phyloP scores from a whole-genome alignment of 495 filamentous ascomycete species.

The Annulohypoxylon bovei region DNA sequence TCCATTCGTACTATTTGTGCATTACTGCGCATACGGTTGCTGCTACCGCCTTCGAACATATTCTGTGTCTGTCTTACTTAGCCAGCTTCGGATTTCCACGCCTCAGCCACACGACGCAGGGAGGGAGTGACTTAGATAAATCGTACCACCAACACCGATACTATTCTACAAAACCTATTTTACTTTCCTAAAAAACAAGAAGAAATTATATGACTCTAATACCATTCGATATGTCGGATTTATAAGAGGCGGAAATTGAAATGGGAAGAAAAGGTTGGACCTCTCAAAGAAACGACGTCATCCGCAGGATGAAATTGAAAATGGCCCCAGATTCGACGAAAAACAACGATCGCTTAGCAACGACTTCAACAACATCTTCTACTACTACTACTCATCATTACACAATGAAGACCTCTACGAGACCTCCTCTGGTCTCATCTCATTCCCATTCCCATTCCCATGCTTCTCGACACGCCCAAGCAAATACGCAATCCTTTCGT shows the following conservation, averaged over 20 bases:
- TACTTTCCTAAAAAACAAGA: conserved; percentile 1
- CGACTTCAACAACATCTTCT: background rate
- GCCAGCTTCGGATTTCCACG: conserved; percentile 17
- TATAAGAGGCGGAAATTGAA: conserved; percentile 36
- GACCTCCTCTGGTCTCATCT: conserved; percentile 49
- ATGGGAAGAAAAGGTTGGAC: conserved; percentile 39
- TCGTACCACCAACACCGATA: conserved; percentile 9
- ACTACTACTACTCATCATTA: conserved; percentile 44
- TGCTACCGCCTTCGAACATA: conserved; percentile 17
- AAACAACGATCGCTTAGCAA: conserved; percentile 47
- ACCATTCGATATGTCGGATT: conserved; percentile 31
- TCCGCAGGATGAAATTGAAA: conserved; percentile 37
- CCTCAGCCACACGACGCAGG: conserved; percentile 38
- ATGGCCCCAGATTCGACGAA: conserved; percentile 46
- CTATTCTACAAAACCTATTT: conserved; percentile 10
- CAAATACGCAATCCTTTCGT: conserved; percentile 53
- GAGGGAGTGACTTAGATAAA: conserved; percentile 17
- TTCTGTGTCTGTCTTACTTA: conserved; percentile 32
- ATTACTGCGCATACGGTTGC: conserved; percentile 9
- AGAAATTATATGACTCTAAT: conserved; percentile 9
- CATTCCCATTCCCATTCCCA: conserved; percentile 50
- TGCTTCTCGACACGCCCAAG: conserved; percentile 50
- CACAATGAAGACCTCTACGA: conserved; percentile 60
- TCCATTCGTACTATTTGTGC: conserved; percentile 11
- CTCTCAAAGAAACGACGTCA: conserved; percentile 44